Conservation (phyloP, 352 stramenopile genomes). For the Thalassiosira hispida region DNA sequence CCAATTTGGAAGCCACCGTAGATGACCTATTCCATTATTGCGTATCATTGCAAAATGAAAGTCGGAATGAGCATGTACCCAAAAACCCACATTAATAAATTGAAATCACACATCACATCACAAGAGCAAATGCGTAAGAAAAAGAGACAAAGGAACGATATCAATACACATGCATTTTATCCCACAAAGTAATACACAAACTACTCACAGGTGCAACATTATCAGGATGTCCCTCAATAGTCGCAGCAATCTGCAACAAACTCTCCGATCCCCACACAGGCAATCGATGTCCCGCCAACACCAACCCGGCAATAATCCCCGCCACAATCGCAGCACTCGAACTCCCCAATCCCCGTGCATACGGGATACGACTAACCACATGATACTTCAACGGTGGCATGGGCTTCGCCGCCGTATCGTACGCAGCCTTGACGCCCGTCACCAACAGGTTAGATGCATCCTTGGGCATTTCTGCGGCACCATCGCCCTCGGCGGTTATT, state of each 20-base stretch:
- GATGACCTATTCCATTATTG: slow-evolving; percentile 83
- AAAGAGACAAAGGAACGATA: no score
- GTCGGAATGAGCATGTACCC: no score
- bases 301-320: slow-evolving; percentile 97
- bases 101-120: no score
- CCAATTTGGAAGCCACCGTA: slow-evolving; percentile 98
- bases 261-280: slow-evolving; percentile 89
- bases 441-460: slow-evolving; percentile 92
- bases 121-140: no score
- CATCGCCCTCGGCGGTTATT: slow-evolving; percentile 97
- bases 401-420: slow-evolving; percentile 92
- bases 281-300: slow-evolving; percentile 92
- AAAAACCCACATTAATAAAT: no score
- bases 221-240: slow-evolving; percentile 98
- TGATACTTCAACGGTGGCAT: slow-evolving; percentile 95
- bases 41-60: not conserved
- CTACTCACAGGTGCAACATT: slow-evolving; percentile 95
- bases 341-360: slow-evolving; percentile 94
- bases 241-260: slow-evolving; percentile 96
- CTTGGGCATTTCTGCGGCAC: slow-evolving; percentile 90
- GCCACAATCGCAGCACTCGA: slow-evolving; percentile 98
- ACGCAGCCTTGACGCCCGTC: slow-evolving; percentile 94
- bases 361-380: slow-evolving; percentile 97
- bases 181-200: no score
- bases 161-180: no score